Percentiles rank a stretch among this genome's conserved stretches.
Conservation (phyloP, 371 early-diverging fungal species). For the Syncephalis plumigaleata region DNA sequence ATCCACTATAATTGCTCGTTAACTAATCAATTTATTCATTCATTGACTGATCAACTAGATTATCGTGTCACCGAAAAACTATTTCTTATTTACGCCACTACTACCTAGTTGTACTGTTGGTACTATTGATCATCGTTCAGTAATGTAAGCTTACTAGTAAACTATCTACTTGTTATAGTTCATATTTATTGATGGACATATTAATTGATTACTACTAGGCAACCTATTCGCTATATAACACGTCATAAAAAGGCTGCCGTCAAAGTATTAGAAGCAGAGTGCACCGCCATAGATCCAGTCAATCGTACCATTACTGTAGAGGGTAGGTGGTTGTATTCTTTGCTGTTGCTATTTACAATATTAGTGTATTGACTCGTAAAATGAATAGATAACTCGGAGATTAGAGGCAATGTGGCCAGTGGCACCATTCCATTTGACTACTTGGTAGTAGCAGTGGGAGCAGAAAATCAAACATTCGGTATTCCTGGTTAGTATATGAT, state of each 20-base stretch:
- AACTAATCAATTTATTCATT: not conserved
- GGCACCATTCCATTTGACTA: conserved; percentile 68
- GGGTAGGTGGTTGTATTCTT: conserved; percentile 20
- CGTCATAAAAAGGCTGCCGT: conserved; percentile 12
- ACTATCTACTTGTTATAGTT: too few relatives aligned
- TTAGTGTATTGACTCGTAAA: not conserved
- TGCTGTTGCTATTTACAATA: not conserved
- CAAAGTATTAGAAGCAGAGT: conserved; percentile 20
- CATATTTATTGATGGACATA: too few relatives aligned
- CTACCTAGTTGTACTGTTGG: conserved; percentile 65
- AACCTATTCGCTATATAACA: conserved; percentile 46
- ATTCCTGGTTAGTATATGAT: conserved; percentile 25
- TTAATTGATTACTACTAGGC: conserved; percentile 5
- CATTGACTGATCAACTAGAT: conserved; percentile 13
- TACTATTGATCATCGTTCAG: conserved; percentile 65
- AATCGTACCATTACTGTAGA: conserved; percentile 8
- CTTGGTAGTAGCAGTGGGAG: conserved; percentile 76
- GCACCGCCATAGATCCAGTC: conserved; percentile 12
- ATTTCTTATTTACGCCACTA: conserved; percentile 77
- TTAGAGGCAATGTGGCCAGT: conserved; percentile 34
- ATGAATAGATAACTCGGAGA: conserved; percentile 41
- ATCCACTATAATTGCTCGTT: not conserved
- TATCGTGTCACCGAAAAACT: conserved; percentile 75
- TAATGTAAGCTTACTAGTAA: conserved; percentile 32
- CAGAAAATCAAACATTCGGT: conserved; percentile 77